A percentile compares a stretch with the other conserved stretches of the same genome.
Evolutionary conservation across 768 basidiomycete genomes (phyloP).

Genomic region (Naganishia onofrii): DNA sequence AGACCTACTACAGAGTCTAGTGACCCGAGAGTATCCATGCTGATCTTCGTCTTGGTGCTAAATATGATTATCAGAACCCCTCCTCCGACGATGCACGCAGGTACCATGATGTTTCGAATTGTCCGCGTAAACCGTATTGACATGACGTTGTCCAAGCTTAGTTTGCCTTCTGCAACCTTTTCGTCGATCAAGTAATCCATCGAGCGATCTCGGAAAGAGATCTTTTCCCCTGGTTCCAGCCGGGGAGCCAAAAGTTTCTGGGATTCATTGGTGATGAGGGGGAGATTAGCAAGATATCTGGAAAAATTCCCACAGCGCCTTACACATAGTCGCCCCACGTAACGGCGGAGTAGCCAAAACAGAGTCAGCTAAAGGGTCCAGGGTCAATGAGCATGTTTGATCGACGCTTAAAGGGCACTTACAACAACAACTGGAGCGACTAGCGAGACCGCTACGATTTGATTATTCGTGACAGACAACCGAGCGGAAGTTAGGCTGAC

Average conservation of each 20-base stretch:
- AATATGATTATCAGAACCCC: not conserved
- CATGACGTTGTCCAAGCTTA: slow-evolving; percentile 20
- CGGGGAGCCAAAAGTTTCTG: slow-evolving; percentile 15
- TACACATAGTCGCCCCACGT: not conserved
- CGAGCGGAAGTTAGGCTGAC: not conserved
- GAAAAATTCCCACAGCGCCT: not conserved
- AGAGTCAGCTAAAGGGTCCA: not conserved
- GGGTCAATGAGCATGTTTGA: not conserved
- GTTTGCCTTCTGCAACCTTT: not conserved
- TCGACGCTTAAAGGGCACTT: not conserved
- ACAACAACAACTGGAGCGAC: not conserved
- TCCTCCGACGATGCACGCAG: not conserved
- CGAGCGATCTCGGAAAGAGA: not conserved
- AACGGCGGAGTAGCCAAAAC: not conserved
- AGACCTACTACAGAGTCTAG: not conserved
- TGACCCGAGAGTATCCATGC: too few species aligned
- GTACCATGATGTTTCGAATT: slow-evolving; percentile 5
- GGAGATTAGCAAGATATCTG: not conserved
- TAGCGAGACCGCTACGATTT: not conserved
- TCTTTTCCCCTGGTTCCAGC: not conserved
- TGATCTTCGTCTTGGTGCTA: not conserved
- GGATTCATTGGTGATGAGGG: too few species aligned
- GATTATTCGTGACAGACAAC: not conserved
- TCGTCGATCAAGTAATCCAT: not conserved
- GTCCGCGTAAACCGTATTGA: slow-evolving; percentile 6